These are phyloP conservation scores for Fusarium verticillioides DNA, from an alignment of 2,329 filamentous ascomycete species.

Conservation along the genomic window DNA sequence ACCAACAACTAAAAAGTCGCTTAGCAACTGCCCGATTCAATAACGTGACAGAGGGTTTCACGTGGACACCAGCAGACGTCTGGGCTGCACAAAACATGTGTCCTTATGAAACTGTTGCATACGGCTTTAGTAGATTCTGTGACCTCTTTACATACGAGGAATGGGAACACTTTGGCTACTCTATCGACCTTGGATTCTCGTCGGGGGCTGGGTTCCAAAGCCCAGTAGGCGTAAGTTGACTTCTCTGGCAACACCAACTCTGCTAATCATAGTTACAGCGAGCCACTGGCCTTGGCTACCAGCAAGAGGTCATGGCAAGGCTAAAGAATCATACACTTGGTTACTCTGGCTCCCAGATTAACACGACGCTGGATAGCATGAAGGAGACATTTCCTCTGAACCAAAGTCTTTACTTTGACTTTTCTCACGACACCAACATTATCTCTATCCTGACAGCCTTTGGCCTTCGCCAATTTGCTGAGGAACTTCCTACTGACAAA, in stretches of 20 bases:
- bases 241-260: not conserved
- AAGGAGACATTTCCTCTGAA: conserved; percentile 77
- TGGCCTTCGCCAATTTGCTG: conserved; percentile 75
- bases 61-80: conserved; percentile 72
- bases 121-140: conserved; percentile 80
- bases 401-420: conserved; percentile 80
- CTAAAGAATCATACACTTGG: conserved; percentile 73
- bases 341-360: conserved; percentile 70
- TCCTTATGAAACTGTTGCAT: conserved; percentile 81
- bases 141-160: conserved; percentile 79
- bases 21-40: conserved; percentile 69
- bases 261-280: conserved; percentile 52
- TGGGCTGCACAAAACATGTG: conserved; percentile 79
- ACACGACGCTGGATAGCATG: conserved; percentile 76
- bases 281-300: conserved; percentile 78
- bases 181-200: conserved; percentile 73
- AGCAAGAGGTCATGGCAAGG: conserved; percentile 77
- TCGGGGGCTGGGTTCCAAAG: conserved; percentile 71
- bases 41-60: conserved; percentile 63
- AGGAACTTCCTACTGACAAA: conserved; percentile 64
- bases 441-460: conserved; percentile 77
- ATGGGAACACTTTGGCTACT: conserved; percentile 79
- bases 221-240: conserved; percentile 64
- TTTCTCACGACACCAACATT: conserved; percentile 82
- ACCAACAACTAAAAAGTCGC: not conserved